Percentiles rank a stretch among this genome's conserved stretches.
These are phyloP conservation scores for Trichophyton schoenleinii DNA, from an alignment of 2,329 filamentous ascomycete genomes.

Conservation along the genomic window DNA sequence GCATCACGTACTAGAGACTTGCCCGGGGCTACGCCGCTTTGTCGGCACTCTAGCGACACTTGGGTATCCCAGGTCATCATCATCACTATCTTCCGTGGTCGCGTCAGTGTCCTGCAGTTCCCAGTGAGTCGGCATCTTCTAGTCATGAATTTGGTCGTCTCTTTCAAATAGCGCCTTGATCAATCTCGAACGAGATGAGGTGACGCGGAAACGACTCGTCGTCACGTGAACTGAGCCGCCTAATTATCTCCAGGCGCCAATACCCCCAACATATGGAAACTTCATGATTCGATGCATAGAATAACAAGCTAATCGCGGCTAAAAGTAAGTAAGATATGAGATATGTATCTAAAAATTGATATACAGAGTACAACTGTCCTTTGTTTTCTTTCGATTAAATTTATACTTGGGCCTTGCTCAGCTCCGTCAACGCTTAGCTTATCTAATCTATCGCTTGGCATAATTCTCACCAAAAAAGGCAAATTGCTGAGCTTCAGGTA, in stretches of 20 bases:
- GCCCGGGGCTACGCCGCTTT: background rate
- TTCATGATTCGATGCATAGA: background rate
- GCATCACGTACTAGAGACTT: background rate
- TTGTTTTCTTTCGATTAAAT: no score
- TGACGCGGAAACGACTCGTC: background rate
- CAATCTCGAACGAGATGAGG: background rate
- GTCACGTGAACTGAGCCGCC: background rate
- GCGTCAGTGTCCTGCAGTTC: conserved; percentile 19
- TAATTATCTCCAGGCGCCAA: no score
- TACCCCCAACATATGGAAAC: background rate
- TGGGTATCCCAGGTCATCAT: conserved; percentile 34
- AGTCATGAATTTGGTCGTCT: background rate
- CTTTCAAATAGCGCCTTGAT: background rate
- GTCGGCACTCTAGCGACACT: background rate
- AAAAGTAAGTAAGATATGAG: background rate
- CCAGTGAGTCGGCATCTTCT: conserved; percentile 11
- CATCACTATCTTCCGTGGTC: conserved; percentile 20
- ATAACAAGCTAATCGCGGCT: background rate
- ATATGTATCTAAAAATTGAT: no score
- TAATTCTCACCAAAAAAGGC: background rate
- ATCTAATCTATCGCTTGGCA: background rate
- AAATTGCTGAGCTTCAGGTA: conserved; percentile 1
- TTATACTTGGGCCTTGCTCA: no score
- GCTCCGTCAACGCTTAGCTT: background rate
- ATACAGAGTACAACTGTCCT: no score